Base-by-base conservation (phyloP, 495 filamentous ascomycete genomes). In the Hypoxylon fragiforme region DNA sequence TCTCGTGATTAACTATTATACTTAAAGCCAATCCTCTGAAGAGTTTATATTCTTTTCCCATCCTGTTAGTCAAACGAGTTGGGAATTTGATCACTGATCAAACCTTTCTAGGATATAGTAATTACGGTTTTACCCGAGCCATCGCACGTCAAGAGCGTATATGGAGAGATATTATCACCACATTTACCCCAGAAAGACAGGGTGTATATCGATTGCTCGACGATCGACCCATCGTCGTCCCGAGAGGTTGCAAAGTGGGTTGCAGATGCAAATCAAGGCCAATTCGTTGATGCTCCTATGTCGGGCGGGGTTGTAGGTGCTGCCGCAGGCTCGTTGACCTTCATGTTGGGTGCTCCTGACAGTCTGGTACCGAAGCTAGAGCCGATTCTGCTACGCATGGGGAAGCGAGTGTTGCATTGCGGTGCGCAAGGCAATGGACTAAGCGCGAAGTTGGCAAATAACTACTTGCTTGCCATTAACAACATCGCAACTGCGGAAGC, bases 401-500 rank as follows among this genome's bases (percentile, higher is more conserved):
- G 92, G 12, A 85, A 85, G 59, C 85, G 85, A 14, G 82, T 89
- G 6, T 73, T 92, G 58, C 91, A 95, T 63, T 85, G 91, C 54
- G 92, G 92, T 0, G 76, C 77, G 0, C 90, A 91, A 37, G 90
- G 90, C 2, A 77, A 87, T 13, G 92, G 92, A 2, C 77, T 97
- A 0, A 85, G 87, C 2, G 90, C 84, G 8, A 97, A 97, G 68
- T 77, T 97, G 6, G 89, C 91, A 20, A 97, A 97, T 70, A 97
- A 97, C 64, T 96, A 96, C 66, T 83, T 96, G 31, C 77, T 97
- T 8, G 90, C 90, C 1, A 85, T 97, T 50, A 92, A 89, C 68
- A 97, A 96, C 64, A 92, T 97, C 58, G 92, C 89, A 1, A 91
- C 89, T 0, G 87, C 88, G 0, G 92, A 97, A 70, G 92, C 90